phyloP scores from a whole-genome alignment of 345 rosid species.

The Eucalyptus virginea region DNA sequence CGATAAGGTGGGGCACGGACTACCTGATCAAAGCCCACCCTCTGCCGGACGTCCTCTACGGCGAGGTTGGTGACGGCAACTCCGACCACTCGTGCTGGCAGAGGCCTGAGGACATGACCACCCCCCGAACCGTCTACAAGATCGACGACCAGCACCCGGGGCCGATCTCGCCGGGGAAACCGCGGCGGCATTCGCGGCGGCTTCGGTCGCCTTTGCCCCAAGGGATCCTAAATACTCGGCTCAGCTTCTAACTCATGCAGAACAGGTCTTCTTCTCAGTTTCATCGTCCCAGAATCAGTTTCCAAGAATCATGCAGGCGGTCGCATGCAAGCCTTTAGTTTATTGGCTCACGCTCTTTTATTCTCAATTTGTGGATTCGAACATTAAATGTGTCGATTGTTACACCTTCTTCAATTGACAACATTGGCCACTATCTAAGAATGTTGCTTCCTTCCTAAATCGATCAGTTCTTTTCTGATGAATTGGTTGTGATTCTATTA shows the following conservation, averaged over 20 bases:
- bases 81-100: conserved; percentile 61
- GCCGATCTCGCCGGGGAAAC: conserved; percentile 58
- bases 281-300: background rate
- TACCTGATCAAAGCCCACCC: conserved; percentile 61
- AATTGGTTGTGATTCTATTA: background rate
- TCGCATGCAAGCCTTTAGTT: background rate
- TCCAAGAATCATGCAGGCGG: background rate
- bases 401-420: background rate
- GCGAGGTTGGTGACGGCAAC: conserved; percentile 47
- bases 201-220: conserved; percentile 34
- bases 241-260: conserved; percentile 34
- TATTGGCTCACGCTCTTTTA: background rate
- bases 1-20: conserved; percentile 67
- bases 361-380: background rate
- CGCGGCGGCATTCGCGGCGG: conserved; percentile 60
- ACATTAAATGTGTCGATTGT: background rate
- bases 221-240: conserved; percentile 17
- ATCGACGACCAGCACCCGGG: conserved; percentile 44
- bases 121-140: conserved; percentile 29
- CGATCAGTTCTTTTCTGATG: background rate
- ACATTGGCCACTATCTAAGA: background rate
- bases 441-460: background rate
- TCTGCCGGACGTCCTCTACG: conserved; percentile 30
- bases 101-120: conserved; percentile 76
- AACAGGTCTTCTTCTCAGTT: background rate